Evolutionary conservation across 2,329 filamentous ascomycete species (phyloP), one percentile per base, ranked within the genome.

Genomic region (Fusarium austroafricanum): DNA sequence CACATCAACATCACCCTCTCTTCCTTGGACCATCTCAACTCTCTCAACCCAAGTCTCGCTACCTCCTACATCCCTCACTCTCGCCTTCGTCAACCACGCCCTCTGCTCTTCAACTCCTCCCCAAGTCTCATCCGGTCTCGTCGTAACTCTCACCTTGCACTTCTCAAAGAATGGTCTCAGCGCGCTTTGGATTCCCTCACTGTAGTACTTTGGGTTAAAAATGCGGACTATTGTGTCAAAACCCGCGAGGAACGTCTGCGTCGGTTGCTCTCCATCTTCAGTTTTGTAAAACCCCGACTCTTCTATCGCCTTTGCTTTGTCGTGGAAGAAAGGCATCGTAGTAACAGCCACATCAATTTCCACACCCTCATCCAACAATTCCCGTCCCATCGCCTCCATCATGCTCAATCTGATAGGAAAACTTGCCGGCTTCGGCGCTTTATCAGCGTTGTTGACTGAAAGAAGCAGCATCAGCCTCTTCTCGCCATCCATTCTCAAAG

Each of bases 181-280:
- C 0, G 86, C 86, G 0, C 76, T 78, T 14, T 87, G 81, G 65
- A 90, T 86, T 4, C 56, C 53, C 14, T 59, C 51, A 8, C 40
- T 58, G 21, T 93, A 93, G 78, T 95, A 95, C 75, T 91, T 92
- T 1, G 90, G 85, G 47, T 92, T 83, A 54, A 92, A 87, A 52
- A 95, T 87, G 20, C 92, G 86, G 17, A 91, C 87, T 9, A 94
- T 79, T 0, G 92, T 95, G 72, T 95, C 92, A 75, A 89, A 95
- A 28, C 92, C 92, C 3, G 88, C 86, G 4, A 94, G 84, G 72
- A 92, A 92, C 6, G 92, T 80, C 71, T 93, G 90, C 53, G 84
- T 80, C 10, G 76, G 73, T 11, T 73, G 46, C 18, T 26, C 18
- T 11, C 31, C 37, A 29, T 15, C 56, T 9, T 33, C n/a, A 9